Conservation (phyloP, 148 eudicot species). For the Euryodendron excelsum region DNA sequence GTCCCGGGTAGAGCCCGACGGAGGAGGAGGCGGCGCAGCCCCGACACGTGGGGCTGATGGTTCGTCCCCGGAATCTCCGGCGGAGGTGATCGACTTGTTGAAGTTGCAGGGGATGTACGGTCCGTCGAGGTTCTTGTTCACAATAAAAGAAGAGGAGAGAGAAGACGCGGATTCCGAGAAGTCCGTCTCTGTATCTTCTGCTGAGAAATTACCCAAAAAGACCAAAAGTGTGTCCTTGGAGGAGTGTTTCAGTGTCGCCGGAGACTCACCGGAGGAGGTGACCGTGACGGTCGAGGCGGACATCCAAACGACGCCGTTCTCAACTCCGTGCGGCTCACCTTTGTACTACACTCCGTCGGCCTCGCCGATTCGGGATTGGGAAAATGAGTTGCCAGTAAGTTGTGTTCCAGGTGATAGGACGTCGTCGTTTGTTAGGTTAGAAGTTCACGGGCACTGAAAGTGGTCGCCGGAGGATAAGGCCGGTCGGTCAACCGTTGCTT, state of each 20-base stretch:
- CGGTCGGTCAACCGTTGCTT: too few relatives aligned
- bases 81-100: conserved; percentile 21
- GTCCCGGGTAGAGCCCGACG: conserved; percentile 21
- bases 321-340: conserved; percentile 44
- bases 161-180: conserved; percentile 23
- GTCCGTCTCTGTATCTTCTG: neutral
- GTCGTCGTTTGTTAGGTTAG: too few relatives aligned
- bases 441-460: too few relatives aligned
- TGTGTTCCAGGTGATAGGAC: too few relatives aligned
- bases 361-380: conserved; percentile 23
- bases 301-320: conserved; percentile 28
- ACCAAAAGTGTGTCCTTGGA: neutral
- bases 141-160: conserved; percentile 35
- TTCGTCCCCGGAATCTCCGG: neutral
- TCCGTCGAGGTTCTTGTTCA: conserved; percentile 32
- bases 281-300: neutral
- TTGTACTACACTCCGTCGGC: conserved; percentile 33
- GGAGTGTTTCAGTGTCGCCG: neutral
- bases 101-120: conserved; percentile 31
- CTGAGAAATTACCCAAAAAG: neutral
- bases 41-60: neutral
- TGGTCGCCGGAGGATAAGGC: too few relatives aligned
- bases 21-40: too few relatives aligned
- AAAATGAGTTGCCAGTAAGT: neutral
- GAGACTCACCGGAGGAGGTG: conserved; percentile 17